Percentiles rank a stretch among this genome's conserved stretches.
These are phyloP conservation scores for Diversispora epigaea DNA, from an alignment of 192 early-diverging fungal genomes.

Conservation along the genomic window DNA sequence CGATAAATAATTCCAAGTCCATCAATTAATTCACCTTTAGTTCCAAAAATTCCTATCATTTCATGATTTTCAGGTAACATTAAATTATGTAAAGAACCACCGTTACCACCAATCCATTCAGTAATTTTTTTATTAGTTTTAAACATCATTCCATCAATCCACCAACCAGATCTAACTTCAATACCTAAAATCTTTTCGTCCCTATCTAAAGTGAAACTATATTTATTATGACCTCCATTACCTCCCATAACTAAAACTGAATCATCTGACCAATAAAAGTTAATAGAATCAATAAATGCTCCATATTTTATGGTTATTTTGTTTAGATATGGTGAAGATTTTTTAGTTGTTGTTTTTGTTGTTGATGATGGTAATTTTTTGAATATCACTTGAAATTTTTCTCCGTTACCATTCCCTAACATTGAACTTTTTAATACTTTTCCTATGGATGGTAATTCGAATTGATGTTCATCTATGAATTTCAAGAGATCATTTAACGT, in stretches of 20 bases:
- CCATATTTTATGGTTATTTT: conserved; percentile 44
- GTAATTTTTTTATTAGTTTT: conserved; percentile 48
- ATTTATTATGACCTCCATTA: conserved; percentile 36
- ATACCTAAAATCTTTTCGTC: conserved; percentile 54
- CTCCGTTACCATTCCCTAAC: conserved; percentile 7
- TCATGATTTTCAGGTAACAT: conserved; percentile 50
- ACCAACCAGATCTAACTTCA: conserved; percentile 53
- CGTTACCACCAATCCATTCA: conserved; percentile 58
- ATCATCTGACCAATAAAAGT: conserved; percentile 49
- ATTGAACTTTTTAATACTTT: conserved; percentile 21
- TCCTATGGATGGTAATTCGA: conserved; percentile 2
- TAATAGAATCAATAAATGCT: conserved; percentile 53
- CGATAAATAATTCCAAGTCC: too few species aligned
- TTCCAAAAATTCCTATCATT: conserved; percentile 58
- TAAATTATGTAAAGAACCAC: conserved; percentile 48
- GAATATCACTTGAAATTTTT: conserved; percentile 25
- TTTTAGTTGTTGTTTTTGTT: not conserved
- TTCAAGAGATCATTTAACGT: not conserved
- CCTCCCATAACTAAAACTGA: conserved; percentile 44
- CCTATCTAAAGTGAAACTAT: conserved; percentile 39
- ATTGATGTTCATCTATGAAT: conserved; percentile 11
- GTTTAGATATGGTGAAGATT: not conserved
- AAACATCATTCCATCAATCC: conserved; percentile 64
- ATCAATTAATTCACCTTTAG: too few species aligned
- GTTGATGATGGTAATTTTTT: not conserved